These are phyloP conservation scores for Penicillium sp. DNA, from an alignment of 2,329 filamentous ascomycete species.

Conservation along the genomic window DNA sequence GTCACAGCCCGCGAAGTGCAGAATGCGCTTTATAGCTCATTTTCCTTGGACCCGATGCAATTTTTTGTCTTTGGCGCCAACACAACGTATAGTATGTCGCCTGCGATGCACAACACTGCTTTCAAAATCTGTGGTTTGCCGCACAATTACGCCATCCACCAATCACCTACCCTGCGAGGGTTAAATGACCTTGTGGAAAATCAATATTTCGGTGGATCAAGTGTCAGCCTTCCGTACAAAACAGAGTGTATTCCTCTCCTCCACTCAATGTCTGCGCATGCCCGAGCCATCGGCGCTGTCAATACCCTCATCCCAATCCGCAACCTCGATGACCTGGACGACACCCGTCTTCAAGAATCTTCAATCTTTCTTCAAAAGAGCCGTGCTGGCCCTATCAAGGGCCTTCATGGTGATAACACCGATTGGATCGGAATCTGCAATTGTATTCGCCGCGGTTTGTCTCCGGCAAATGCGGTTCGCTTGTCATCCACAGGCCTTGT, in stretches of 20 bases:
- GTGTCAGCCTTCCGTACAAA: conserved; percentile 72
- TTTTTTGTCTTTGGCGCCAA: conserved; percentile 74
- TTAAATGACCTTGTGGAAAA: conserved; percentile 65
- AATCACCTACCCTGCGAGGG: conserved; percentile 61
- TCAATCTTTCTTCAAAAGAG: conserved; percentile 60
- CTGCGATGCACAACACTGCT: conserved; percentile 74
- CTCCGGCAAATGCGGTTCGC: conserved; percentile 67
- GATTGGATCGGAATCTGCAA: conserved; percentile 79
- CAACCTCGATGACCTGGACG: conserved; percentile 49
- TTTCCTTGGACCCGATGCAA: conserved; percentile 67
- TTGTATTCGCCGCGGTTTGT: conserved; percentile 69
- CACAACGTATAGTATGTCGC: conserved; percentile 70
- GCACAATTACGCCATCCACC: conserved; percentile 65
- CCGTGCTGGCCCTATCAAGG: conserved; percentile 64
- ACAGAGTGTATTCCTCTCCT: conserved; percentile 67
- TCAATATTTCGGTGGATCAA: conserved; percentile 68
- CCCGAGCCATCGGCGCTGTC: conserved; percentile 71
- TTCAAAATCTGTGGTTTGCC: conserved; percentile 66
- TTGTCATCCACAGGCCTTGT: conserved; percentile 58
- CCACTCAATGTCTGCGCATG: conserved; percentile 68
- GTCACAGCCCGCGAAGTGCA: conserved; percentile 65
- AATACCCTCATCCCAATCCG: conserved; percentile 75
- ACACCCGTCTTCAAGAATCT: conserved; percentile 59
- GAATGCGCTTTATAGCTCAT: conserved; percentile 64
- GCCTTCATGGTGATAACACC: conserved; percentile 75